Evolutionary conservation across 78 protist species (phyloP).

Genomic region (Dictyostelium firmibasis): DNA sequence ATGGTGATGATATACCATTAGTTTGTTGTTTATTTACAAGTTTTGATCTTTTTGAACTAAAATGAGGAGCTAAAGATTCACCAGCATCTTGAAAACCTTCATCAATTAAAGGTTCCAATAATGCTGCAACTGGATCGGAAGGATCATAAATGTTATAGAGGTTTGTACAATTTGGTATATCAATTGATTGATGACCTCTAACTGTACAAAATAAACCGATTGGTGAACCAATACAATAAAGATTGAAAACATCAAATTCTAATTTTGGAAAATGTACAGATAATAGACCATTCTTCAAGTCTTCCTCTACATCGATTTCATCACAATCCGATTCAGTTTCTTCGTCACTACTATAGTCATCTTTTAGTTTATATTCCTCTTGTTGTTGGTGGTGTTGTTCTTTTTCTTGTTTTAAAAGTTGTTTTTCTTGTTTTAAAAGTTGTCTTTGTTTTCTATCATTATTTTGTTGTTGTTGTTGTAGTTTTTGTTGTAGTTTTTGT

Average conservation of each 20-base stretch:
- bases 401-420: too few species aligned
- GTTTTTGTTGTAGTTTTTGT: background rate
- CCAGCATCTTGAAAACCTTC: conserved; percentile 11
- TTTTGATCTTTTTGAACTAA: background rate
- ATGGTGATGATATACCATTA: background rate
- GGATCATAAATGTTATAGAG: conserved; percentile 42
- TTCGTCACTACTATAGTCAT: background rate
- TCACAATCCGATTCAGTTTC: background rate
- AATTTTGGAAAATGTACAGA: conserved; percentile 16
- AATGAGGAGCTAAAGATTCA: conserved; percentile 14
- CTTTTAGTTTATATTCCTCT: background rate
- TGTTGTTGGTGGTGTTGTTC: background rate
- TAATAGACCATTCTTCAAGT: background rate
- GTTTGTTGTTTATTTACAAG: background rate
- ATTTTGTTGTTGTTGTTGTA: background rate
- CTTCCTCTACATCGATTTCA: background rate
- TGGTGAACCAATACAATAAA: conserved; percentile 64
- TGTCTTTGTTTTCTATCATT: background rate
- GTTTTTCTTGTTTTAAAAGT: background rate
- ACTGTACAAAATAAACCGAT: conserved; percentile 46
- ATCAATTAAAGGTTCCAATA: conserved; percentile 68
- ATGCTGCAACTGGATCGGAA: conserved; percentile 67
- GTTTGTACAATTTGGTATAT: conserved; percentile 65
- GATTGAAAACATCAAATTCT: conserved; percentile 42
- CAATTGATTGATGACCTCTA: conserved; percentile 50